Conservation (phyloP, 2,329 filamentous ascomycete genomes). For the Lachnellula willkommii region DNA sequence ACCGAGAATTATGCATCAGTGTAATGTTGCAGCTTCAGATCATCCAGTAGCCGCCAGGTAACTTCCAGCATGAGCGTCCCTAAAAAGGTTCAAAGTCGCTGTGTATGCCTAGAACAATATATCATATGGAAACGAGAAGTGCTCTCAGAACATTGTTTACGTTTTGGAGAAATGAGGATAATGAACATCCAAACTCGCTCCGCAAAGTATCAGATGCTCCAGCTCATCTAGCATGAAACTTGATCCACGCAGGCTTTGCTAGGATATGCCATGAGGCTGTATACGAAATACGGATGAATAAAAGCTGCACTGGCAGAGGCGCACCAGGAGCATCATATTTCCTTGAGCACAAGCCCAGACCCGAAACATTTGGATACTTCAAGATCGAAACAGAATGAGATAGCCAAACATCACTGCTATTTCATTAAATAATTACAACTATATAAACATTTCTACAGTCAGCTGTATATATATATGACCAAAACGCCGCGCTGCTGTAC, state of each 20-base stretch:
- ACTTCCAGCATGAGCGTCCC: background rate
- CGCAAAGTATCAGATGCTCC: too few species aligned
- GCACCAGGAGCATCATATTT: background rate
- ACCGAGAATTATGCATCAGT: slow-evolving; percentile 37
- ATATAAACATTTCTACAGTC: background rate
- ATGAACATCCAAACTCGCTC: too few species aligned
- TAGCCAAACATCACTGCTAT: background rate
- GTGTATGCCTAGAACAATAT: background rate
- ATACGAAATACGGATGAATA: background rate
- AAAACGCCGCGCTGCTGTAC: background rate
- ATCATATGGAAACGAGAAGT: too few species aligned
- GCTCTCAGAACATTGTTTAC: too few species aligned
- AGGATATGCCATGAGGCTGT: too few species aligned
- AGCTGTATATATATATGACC: background rate
- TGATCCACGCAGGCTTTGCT: too few species aligned
- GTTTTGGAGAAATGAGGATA: too few species aligned
- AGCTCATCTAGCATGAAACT: too few species aligned
- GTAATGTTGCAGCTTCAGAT: slow-evolving; percentile 25
- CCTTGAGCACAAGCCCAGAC: background rate
- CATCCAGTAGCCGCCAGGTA: slow-evolving; percentile 11
- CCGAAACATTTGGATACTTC: background rate
- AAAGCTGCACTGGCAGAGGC: background rate
- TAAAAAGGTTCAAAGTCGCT: background rate
- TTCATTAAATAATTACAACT: background rate
- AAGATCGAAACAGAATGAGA: background rate